Percentiles rank a stretch among this genome's conserved stretches.
Conservation (phyloP, 176 grass and related monocot genomes). For the Musa troglodytarum region DNA sequence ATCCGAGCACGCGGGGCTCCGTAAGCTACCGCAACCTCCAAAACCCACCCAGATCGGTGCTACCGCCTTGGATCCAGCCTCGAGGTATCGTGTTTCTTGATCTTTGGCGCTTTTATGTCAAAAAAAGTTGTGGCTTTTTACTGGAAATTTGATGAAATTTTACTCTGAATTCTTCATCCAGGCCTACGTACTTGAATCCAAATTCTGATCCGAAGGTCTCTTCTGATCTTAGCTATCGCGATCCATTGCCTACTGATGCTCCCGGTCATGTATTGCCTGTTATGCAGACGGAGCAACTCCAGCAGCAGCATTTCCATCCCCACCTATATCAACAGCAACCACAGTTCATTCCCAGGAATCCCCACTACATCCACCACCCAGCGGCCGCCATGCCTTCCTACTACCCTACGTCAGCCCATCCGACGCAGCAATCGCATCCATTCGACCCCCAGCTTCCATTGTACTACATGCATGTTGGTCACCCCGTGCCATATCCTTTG, state of each 20-base stretch:
- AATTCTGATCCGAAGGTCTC: background rate
- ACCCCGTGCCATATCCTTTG: constrained; percentile 36
- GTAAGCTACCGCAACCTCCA: constrained; percentile 32
- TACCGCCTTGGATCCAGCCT: constrained; percentile 27
- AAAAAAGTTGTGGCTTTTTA: background rate
- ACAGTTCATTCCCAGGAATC: constrained; percentile 44
- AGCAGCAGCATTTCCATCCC: constrained; percentile 25
- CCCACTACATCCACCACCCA: constrained; percentile 79
- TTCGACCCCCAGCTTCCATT: constrained; percentile 49
- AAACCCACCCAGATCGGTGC: constrained; percentile 5
- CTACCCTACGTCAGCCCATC: constrained; percentile 34
- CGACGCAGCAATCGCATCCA: constrained; percentile 36
- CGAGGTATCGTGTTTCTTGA: constrained; percentile 36
- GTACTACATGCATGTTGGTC: constrained; percentile 64
- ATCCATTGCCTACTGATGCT: constrained; percentile 29
- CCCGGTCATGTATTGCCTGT: constrained; percentile 26
- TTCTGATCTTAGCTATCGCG: background rate
- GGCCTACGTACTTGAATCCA: background rate
- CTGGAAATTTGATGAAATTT: background rate
- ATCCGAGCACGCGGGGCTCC: constrained; percentile 50
- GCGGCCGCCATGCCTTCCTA: constrained; percentile 63
- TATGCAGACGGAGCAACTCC: constrained; percentile 29
- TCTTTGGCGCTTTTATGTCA: background rate
- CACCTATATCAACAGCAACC: constrained; percentile 38
- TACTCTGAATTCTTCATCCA: background rate